These are phyloP conservation scores for Gloeophyllum trabeum DNA, from an alignment of 768 basidiomycete species.

Conservation along the genomic window DNA sequence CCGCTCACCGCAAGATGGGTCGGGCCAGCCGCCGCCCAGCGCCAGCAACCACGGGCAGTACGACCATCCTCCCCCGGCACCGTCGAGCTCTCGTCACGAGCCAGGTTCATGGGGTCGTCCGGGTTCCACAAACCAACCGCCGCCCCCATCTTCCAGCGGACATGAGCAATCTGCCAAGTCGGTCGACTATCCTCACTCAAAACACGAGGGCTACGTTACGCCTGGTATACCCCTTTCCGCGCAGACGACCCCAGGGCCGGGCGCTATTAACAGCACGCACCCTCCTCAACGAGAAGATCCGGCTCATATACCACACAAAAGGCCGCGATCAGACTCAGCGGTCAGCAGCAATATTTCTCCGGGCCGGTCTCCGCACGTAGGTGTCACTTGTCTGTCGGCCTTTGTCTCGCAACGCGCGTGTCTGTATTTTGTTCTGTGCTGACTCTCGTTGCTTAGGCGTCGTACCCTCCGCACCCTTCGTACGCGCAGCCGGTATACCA, in stretches of 20 bases:
- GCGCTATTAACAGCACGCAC: background rate
- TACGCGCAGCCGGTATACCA: constrained; percentile 2
- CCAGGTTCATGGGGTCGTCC: constrained; percentile 8
- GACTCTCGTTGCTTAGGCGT: constrained; percentile 2
- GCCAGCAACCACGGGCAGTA: constrained; percentile 17
- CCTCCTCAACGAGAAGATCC: constrained; percentile 11
- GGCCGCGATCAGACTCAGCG: constrained; percentile 24
- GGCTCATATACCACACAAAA: constrained; percentile 28
- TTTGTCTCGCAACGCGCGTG: no score
- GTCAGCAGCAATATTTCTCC: constrained; percentile 35
- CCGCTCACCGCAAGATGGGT: constrained; percentile 21
- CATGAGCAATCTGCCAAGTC: constrained; percentile 14
- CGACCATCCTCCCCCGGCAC: constrained; percentile 15
- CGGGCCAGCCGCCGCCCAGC: constrained; percentile 12
- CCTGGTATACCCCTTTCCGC: constrained; percentile 35
- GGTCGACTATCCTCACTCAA: constrained; percentile 20
- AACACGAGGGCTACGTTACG: constrained; percentile 40
- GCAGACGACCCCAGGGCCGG: constrained; percentile 10
- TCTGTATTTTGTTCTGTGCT: background rate
- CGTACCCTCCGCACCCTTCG: constrained; percentile 1
- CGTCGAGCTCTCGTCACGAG: constrained; percentile 23
- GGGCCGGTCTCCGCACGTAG: constrained; percentile 40
- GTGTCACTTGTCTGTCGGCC: constrained; percentile 9
- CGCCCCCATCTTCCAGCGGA: constrained; percentile 7
- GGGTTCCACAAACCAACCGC: constrained; percentile 11